phyloP scores from a whole-genome alignment of 2,329 filamentous ascomycete genomes.

The Fusarium nisikadoi region DNA sequence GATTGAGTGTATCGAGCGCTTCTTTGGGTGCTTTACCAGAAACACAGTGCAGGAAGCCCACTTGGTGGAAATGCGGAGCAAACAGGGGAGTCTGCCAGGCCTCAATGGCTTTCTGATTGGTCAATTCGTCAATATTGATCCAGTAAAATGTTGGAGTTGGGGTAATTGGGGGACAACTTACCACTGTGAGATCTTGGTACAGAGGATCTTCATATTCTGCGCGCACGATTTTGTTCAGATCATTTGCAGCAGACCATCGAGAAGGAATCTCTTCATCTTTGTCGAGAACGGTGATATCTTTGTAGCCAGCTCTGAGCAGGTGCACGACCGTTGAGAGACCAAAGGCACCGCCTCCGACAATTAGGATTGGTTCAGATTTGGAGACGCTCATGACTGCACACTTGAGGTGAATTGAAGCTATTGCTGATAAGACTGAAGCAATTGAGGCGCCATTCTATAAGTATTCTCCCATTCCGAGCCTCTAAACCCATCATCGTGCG shows the following conservation, averaged over 20 bases:
- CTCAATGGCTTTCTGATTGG: slow-evolving; percentile 57
- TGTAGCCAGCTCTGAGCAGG: slow-evolving; percentile 56
- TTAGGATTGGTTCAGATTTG: slow-evolving; percentile 46
- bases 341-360: slow-evolving; percentile 60
- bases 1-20: slow-evolving; percentile 57
- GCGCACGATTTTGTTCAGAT: slow-evolving; percentile 70
- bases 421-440: background rate
- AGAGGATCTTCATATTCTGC: slow-evolving; percentile 68
- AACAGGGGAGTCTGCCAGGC: slow-evolving; percentile 64
- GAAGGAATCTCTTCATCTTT: slow-evolving; percentile 54
- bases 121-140: background rate
- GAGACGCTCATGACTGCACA: slow-evolving; percentile 25
- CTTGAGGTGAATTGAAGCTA: background rate
- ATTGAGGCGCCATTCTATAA: background rate
- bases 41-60: slow-evolving; percentile 58
- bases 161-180: slow-evolving; percentile 42
- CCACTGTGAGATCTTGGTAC: slow-evolving; percentile 65
- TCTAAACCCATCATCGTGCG: background rate
- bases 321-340: slow-evolving; percentile 62
- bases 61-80: slow-evolving; percentile 60
- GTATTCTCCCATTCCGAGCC: fast-evolving
- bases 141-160: background rate
- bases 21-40: slow-evolving; percentile 60
- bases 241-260: slow-evolving; percentile 63
- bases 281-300: slow-evolving; percentile 60